Evolutionary conservation across 2,329 filamentous ascomycete species (phyloP).

Genomic region (Metarhizium sp.): DNA sequence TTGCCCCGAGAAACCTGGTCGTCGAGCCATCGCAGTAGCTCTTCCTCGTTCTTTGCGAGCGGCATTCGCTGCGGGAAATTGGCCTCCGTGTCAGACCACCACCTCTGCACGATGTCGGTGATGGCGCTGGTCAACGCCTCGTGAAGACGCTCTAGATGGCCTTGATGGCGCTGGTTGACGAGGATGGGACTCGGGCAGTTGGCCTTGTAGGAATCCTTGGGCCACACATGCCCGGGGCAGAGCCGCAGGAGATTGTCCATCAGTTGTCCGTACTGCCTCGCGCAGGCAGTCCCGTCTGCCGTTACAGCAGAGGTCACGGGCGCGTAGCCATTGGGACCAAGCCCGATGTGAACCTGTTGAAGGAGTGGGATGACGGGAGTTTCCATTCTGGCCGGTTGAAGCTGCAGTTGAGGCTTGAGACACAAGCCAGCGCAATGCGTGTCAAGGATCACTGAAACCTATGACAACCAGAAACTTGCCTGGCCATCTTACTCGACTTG

Average conservation of each 20-base stretch:
- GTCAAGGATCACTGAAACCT: slow-evolving; percentile 2
- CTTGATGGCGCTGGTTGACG: slow-evolving; percentile 18
- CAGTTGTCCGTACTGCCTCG: slow-evolving; percentile 10
- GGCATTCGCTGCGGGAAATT: slow-evolving; percentile 24
- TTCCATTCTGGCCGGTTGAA: background rate
- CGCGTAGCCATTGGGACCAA: slow-evolving; percentile 2
- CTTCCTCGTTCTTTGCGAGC: slow-evolving; percentile 19
- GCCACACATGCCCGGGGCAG: slow-evolving; percentile 20
- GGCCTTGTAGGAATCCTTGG: slow-evolving; percentile 14
- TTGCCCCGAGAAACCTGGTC: slow-evolving; percentile 15
- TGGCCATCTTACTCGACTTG: no score
- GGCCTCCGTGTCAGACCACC: slow-evolving; percentile 26
- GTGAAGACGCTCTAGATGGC: slow-evolving; percentile 19
- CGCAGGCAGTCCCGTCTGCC: slow-evolving; percentile 3
- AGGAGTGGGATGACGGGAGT: slow-evolving; percentile 1
- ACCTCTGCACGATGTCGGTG: slow-evolving; percentile 26
- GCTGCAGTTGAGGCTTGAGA: background rate
- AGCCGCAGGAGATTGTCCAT: slow-evolving; percentile 11
- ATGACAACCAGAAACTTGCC: no score
- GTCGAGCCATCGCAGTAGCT: slow-evolving; percentile 20
- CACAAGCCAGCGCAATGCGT: no score
- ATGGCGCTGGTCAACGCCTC: slow-evolving; percentile 22
- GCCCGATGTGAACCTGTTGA: slow-evolving; percentile 13
- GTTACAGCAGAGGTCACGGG: background rate
- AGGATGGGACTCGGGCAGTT: slow-evolving; percentile 26